Base-by-base conservation (phyloP, 1,284 basidiomycete genomes). In the Naganishia albida region DNA sequence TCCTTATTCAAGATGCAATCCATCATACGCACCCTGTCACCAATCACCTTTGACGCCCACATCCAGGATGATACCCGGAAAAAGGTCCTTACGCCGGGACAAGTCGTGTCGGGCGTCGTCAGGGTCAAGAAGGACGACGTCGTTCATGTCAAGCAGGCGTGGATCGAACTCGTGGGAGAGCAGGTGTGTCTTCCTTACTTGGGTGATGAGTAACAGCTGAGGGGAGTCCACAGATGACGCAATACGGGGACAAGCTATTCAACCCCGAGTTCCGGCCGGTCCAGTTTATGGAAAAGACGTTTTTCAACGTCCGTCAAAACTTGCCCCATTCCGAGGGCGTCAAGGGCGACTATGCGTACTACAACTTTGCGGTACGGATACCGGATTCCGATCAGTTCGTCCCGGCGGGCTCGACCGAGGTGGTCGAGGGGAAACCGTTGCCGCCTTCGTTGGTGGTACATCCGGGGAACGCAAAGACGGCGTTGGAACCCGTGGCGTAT, bases 211-310 rank as follows among this genome's bases (percentile, higher is more conserved):
- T 56, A 0, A 28, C 40, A 7, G 7, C 28, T 15, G 26, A 15
- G 3, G 28, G 16, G 18, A 10, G n/a, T 6, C 18, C 1, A 25
- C 15, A 59, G 56, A 49, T 59, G 56, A 59, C 56, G 7, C 26
- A n/a, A 23, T 39, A 48, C 43, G 56, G 56, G 20, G 56, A 59
- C 28, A 44, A 30, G 30, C 30, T 59, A 43, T 48, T 59, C 40
- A 59, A 59, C 28, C 43, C 56, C 25, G 56, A 59, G 1, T 23
- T 59, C 0, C 56, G 46, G 1, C 44, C 56, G 43, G 38, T 38
- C n/a, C 56, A 59, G 25, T 28, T 48, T 10, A 59, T 59, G 56
- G 43, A 48, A 49, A 59, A 59, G 23, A 59, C 56, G 16, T 59
- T 59, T 46, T 59, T 59, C 56, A 26, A 39, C 18, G 4, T 38